Evolutionary conservation across 352 stramenopile genomes (phyloP), one percentile per base, ranked within the genome.

Genomic region (Phytophthora foliorum): DNA sequence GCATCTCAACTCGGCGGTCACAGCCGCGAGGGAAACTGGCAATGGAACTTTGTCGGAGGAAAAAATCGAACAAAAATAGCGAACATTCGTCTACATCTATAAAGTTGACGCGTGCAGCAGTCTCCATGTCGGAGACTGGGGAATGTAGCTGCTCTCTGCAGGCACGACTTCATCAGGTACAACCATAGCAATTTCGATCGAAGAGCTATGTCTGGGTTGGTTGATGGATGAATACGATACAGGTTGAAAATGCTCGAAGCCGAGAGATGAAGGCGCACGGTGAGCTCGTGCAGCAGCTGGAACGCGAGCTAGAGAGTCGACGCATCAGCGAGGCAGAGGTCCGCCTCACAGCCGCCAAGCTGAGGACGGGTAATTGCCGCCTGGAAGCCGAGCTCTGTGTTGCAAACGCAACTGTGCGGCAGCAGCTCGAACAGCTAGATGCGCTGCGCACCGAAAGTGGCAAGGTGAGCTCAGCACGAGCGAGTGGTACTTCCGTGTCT

Each of bases 191-290:
- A 39, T 36, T 31, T 54, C 36, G 14, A 17, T 19, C n/a, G 44
- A 56, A 21, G 45, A 19, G 10, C 4, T 4, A 17, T 21, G 38
- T 42, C 14, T 45, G 17, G 1, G 16, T 14, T 5, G 21, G 19
- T 11, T 57, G 13, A 44, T 32, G 17, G 16, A 9, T 36, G 3
- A 27, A 7, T 22, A 39, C 14, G 17, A 21, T 52, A 6, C 27
- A 90, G 81, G 27, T 88, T 4, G 77, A 90, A 67, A 60, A 49
- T 29, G 74, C 76, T 2, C 80, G 84, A 6, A 73, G 70, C 14
- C 80, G 69, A 11, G 82, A 92, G 56, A 77, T 92, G 72, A 57
- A 77, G 10, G 62, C 61, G 2, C 82, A 92, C 8, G 84, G 80
- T 0, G 53, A 81, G 51, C 44, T 77, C 19, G 57, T 88, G 13